phyloP scores from a whole-genome alignment of 169 alveolate genomes.

The Eimeria maxima region DNA sequence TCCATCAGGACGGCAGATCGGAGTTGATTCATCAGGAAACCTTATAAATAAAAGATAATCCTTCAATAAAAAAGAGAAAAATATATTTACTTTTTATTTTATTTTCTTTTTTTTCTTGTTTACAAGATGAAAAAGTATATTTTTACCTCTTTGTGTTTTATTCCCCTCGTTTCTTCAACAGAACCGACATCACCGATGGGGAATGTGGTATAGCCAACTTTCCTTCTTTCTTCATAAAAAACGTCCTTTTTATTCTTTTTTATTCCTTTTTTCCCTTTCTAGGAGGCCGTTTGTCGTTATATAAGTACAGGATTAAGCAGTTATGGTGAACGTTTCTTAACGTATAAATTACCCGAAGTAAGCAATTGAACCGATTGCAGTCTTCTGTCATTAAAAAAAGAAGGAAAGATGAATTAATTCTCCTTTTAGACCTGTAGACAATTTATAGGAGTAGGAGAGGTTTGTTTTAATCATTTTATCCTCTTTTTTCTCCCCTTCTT shows the following conservation, averaged over 20 bases:
- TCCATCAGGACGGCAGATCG: too few species aligned
- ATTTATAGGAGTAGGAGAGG: slow-evolving; percentile 26
- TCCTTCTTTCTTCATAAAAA: not conserved
- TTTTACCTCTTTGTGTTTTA: not conserved
- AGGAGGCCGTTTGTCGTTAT: slow-evolving; percentile 82
- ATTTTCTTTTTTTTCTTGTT: not conserved
- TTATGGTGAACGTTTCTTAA: slow-evolving; percentile 78
- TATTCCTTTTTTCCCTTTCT: too few species aligned
- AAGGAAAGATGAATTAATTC: too few species aligned
- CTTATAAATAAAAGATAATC: too few species aligned
- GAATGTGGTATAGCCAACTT: slow-evolving; percentile 13
- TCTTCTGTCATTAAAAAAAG: too few species aligned
- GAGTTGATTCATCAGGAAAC: too few species aligned
- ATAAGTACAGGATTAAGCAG: slow-evolving; percentile 60
- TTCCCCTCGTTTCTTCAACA: not conserved
- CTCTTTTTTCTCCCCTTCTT: not conserved
- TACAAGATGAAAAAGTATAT: not conserved
- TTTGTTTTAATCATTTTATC: not conserved
- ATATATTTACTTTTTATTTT: not conserved
- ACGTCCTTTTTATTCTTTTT: not conserved
- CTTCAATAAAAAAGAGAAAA: too few species aligned
- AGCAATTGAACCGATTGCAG: too few species aligned
- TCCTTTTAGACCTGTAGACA: not conserved
- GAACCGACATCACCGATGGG: slow-evolving; percentile 50
- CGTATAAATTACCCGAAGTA: slow-evolving; percentile 29